Percentiles rank a stretch among this genome's conserved stretches.
Conservation (phyloP, 2,329 filamentous ascomycete species). For the Colletotrichum nymphaeae region DNA sequence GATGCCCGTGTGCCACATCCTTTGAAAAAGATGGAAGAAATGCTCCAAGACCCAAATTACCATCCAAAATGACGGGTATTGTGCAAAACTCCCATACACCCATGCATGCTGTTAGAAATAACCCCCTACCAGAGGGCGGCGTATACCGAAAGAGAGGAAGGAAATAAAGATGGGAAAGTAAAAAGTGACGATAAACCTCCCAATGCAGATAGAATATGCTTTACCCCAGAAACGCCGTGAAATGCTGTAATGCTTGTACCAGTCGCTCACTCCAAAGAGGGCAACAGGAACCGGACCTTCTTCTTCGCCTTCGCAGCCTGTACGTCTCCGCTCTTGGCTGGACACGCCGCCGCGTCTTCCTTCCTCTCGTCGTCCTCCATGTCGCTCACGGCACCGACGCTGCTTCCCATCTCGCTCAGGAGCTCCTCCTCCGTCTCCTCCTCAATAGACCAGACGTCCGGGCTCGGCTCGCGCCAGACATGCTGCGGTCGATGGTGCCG, state of each 20-base stretch:
- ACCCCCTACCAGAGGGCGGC: constrained; percentile 13
- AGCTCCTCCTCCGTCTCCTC: constrained; percentile 68
- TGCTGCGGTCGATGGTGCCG: constrained; percentile 54
- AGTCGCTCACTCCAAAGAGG: constrained; percentile 48
- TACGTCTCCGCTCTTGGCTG: constrained; percentile 43
- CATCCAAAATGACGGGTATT: constrained; percentile 23
- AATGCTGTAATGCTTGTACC: constrained; percentile 3
- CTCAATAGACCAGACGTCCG: constrained; percentile 70
- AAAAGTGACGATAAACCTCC: constrained; percentile 32
- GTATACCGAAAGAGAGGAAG: constrained; percentile 16
- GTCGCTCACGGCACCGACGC: constrained; percentile 43
- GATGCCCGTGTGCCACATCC: too few relatives aligned
- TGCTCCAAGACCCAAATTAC: background rate
- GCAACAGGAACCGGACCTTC: constrained; percentile 67
- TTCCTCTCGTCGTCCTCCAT: constrained; percentile 36
- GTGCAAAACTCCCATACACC: constrained; percentile 14
- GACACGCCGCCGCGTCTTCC: constrained; percentile 36
- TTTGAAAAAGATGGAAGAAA: background rate
- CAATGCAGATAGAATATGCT: constrained; percentile 38
- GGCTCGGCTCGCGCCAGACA: constrained; percentile 68
- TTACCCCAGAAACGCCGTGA: constrained; percentile 13
- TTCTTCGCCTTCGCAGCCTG: constrained; percentile 63
- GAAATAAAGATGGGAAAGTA: background rate
- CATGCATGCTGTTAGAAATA: constrained; percentile 13
- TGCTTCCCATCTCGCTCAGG: constrained; percentile 54